Base-by-base conservation (phyloP, 2,329 filamentous ascomycete genomes). In the Colletotrichum coccodes region DNA sequence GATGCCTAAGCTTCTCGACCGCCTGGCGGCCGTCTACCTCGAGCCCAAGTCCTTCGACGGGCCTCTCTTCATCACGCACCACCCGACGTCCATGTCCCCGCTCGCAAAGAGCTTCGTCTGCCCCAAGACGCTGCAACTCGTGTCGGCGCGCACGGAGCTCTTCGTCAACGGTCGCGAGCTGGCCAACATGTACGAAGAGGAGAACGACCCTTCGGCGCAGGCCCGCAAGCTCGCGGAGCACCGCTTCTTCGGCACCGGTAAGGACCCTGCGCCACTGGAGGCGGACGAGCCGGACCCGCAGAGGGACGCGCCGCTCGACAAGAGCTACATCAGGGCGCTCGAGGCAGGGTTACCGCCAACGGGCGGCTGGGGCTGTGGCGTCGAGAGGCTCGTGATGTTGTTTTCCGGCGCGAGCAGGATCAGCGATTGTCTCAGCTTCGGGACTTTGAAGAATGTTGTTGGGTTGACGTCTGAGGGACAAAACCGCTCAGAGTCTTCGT, bases 141-240 rank as follows among this genome's bases (percentile, higher is more conserved):
- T 97, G 1, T 92, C 94, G 1, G 93, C 94, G 1, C 91, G 95
- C 6, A 93, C 92, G 0, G 95, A 98, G 80, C 87, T 97, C 26
- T 97, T 97, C 80, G 89, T 97, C 71, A 83, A 89, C 57, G 90
- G 92, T 46, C 89, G 90, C 62, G 96, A 99, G 77, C 86, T 97
- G 36, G 94, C 95, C 70, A 99, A 99, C 80, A 97, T 95, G 84
- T 99, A 99, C 79, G 96, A 99, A 79, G 96, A 99, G 81, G 96
- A 99, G 79, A 99, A 99, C 79, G 93, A 94, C 59, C 96, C 96
- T 0, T 90, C 92, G 61, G 92, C 92, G 74, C 96, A 99, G 81
- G 87, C 93, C 52, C 85, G 88, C 63, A 99, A 99, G 80, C 94
- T 99, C 72, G 80, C 90, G 53, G 86, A 81, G 11, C 87, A 90